phyloP scores from a whole-genome alignment of 176 grass and related monocot genomes.

The Lolium rigidum region DNA sequence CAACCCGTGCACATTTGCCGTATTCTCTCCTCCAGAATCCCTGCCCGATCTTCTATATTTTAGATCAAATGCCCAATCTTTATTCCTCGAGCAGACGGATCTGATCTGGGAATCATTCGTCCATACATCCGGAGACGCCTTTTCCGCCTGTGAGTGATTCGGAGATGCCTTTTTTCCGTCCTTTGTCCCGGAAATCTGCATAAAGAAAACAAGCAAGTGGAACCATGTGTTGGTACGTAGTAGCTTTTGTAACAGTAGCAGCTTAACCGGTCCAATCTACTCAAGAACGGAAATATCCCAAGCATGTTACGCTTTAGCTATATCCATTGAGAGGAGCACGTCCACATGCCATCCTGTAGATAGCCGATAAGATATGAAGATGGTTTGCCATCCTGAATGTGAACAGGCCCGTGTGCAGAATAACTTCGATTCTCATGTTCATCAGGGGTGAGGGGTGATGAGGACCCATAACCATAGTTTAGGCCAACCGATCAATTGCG shows the following conservation, averaged over 20 bases:
- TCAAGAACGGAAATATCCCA: background rate
- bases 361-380: too few species aligned
- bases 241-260: background rate
- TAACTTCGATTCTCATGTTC: background rate
- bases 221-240: background rate
- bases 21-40: constrained; percentile 5
- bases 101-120: constrained; percentile 24
- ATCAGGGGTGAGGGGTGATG: background rate
- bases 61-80: background rate
- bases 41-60: constrained; percentile 34
- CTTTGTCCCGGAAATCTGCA: constrained; percentile 5
- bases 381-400: background rate
- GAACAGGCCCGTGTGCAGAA: constrained; percentile 9
- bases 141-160: constrained; percentile 14
- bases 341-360: background rate
- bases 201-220: background rate
- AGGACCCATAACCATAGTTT: constrained; percentile 29
- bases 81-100: constrained; percentile 41
- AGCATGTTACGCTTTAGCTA: background rate
- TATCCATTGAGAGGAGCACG: background rate
- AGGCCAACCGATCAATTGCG: background rate
- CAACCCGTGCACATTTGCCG: constrained; percentile 20
- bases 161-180: background rate
- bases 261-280: background rate
- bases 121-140: background rate